phyloP scores from a whole-genome alignment of 768 basidiomycete genomes.

The Mrakia gelida region DNA sequence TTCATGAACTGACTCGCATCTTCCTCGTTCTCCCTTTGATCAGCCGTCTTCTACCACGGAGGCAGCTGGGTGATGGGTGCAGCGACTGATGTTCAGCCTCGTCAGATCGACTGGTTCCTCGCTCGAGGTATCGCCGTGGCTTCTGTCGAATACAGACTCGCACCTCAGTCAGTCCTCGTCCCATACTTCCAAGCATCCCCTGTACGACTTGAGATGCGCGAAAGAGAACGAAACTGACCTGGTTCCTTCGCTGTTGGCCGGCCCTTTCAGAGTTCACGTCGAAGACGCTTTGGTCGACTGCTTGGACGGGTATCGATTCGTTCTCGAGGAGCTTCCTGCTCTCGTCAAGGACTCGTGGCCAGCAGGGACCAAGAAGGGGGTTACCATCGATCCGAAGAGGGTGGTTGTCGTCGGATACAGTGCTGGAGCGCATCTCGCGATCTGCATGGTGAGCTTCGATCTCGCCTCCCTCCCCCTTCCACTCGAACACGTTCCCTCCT shows the following conservation, averaged over 20 bases:
- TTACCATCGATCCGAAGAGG: not conserved
- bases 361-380: not conserved
- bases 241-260: not conserved
- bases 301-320: constrained; percentile 19
- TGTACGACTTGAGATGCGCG: not conserved
- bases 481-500: not conserved
- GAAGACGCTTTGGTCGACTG: constrained; percentile 10
- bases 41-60: constrained; percentile 18
- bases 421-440: constrained; percentile 21
- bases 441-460: constrained; percentile 8
- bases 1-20: not conserved
- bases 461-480: no score
- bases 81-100: constrained; percentile 11
- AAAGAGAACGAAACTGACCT: not conserved
- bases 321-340: not conserved
- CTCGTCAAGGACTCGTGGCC: not conserved
- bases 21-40: not conserved
- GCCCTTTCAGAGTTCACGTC: not conserved
- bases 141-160: constrained; percentile 18
- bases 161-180: constrained; percentile 14
- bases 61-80: constrained; percentile 15
- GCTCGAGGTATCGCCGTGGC: constrained; percentile 2
- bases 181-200: not conserved
- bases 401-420: constrained; percentile 6
- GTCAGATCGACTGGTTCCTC: constrained; percentile 22